phyloP scores from a whole-genome alignment of 495 filamentous ascomycete species.

The Physcia stellaris region DNA sequence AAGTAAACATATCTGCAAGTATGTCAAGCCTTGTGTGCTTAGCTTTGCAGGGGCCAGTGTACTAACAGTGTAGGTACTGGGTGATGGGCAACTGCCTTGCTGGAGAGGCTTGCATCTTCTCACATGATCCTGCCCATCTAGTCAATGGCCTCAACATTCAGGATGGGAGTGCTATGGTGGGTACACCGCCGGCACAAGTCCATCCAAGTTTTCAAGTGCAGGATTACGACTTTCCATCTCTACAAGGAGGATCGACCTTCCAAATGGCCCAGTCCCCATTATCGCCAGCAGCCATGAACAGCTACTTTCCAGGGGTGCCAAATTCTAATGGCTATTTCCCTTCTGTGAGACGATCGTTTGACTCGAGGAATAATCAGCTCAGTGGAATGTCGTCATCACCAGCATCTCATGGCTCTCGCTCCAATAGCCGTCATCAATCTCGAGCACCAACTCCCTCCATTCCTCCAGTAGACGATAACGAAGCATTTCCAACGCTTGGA shows the following conservation, averaged over 20 bases:
- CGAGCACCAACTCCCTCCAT: slow-evolving; percentile 51
- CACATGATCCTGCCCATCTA: slow-evolving; percentile 82
- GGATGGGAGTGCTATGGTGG: slow-evolving; percentile 31
- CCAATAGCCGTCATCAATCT: slow-evolving; percentile 71
- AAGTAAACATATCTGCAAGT: slow-evolving; percentile 97
- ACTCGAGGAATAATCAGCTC: slow-evolving; percentile 11
- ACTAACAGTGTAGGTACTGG: slow-evolving; percentile 59
- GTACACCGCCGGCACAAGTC: slow-evolving; percentile 40
- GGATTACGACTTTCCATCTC: slow-evolving; percentile 79
- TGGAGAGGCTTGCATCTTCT: slow-evolving; percentile 90
- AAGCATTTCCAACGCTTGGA: slow-evolving; percentile 90
- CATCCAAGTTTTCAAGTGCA: slow-evolving; percentile 64
- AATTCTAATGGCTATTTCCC: slow-evolving; percentile 11
- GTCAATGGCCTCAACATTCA: slow-evolving; percentile 52
- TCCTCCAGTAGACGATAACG: slow-evolving; percentile 79
- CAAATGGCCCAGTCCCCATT: slow-evolving; percentile 41
- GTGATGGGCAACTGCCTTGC: slow-evolving; percentile 92
- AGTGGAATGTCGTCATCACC: slow-evolving; percentile 12
- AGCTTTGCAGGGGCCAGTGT: slow-evolving; percentile 4
- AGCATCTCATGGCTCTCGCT: slow-evolving; percentile 45
- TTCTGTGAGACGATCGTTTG: slow-evolving; percentile 12
- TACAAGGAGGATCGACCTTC: slow-evolving; percentile 50
- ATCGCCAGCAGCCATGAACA: slow-evolving; percentile 9
- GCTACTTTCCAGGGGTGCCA: slow-evolving; percentile 13
- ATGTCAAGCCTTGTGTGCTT: slow-evolving; percentile 27